Base-by-base conservation (phyloP, 208 protist genomes). In the Crithidia mellificae region DNA sequence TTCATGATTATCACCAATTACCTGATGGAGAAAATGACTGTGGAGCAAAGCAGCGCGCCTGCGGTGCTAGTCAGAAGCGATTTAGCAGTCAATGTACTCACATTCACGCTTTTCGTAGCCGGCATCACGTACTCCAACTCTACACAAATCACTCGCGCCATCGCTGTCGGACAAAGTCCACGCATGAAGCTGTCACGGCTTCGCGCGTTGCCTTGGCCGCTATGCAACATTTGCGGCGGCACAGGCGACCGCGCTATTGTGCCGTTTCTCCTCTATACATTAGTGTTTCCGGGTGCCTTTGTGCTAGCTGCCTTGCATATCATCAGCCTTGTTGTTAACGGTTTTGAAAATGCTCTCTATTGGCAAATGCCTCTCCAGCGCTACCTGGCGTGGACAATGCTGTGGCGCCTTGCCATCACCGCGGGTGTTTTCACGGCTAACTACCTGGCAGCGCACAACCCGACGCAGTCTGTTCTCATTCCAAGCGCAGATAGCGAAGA, bases 401-500 rank as follows among this genome's bases (percentile, higher is more conserved):
- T 81, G 32, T 84, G 79, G 79, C 66, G 72, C 12, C 63, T 81
- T 25, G 34, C 29, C 43, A 38, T 77, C 49, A 74, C 76, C 19
- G 61, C 66, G 0, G 34, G 55, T 24, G 68, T 81, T 7, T 81
- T 77, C 47, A 77, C 76, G 3, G 53, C 67, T 5, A 81, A 81
- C 55, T 81, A 81, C 39, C 41, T 81, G 2, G 76, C 76, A 11
- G 76, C 76, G 2, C 76, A 81, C 43, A 78, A 83, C 36, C 72
- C 77, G 1, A 79, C 71, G n/a, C 72, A 78, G 50, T 71, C 62
- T 14, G 66, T 83, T n/a, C 63, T 83, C 25, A 72, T 75, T 29
- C 68, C 68, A 0, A 58, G 52, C 27, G 24, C 12, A 0, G 75
- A 76, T 24, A 65, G 49, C 9, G 63, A 72, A 20, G 30, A 2